Evolutionary conservation across 1,284 basidiomycete species (phyloP), one percentile per base, ranked within the genome.

Genomic region (Tetrapyrgos nigripes): DNA sequence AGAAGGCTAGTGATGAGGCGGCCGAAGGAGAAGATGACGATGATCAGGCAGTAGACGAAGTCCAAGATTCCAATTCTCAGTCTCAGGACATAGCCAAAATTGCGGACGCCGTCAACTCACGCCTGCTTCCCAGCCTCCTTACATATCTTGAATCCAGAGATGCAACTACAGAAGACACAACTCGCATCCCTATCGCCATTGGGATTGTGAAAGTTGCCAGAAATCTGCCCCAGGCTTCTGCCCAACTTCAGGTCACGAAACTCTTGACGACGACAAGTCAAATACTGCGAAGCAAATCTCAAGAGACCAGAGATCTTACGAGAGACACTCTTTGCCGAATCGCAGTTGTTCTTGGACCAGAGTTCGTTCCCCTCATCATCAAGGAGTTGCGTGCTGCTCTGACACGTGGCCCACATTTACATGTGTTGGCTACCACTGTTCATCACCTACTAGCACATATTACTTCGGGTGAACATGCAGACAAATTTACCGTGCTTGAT

Each of bases 221-320:
- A 59, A 86, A 93, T 69, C 85, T 99, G 19, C 96, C 97, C 0
- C 76, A 76, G n/a, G 76, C 80, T 2, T 77, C 80, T 0, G 85
- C 88, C n/a, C 83, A 88, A 46, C 77, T 85, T 0, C 94, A 98
- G 66, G 85, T 97, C 43, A 79, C 86, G 1, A 87, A 91, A 44
- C 79, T 98, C 6, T 74, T 99, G 62, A 97, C 93, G 1, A 87
- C 92, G 14, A 83, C 98, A 48, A 88, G 90, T 57, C 95, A 97
- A 68, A 90, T 94, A 46, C 81, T 99, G 57, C 90, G 94, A 11
- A 96, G 94, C 75, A 93, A 90, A 69, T 95, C 96, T 23, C 96
- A 97, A 71, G 96, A 98, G 66, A 96, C 95, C 1, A 84, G 97
- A 58, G 96, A 98, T 68, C 82, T 97, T 37, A 86, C 91, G 2